A percentile compares a stretch with the other conserved stretches of the same genome.
Conservation (phyloP, 495 filamentous ascomycete species). For the Podospora bellae-mahoneyi region DNA sequence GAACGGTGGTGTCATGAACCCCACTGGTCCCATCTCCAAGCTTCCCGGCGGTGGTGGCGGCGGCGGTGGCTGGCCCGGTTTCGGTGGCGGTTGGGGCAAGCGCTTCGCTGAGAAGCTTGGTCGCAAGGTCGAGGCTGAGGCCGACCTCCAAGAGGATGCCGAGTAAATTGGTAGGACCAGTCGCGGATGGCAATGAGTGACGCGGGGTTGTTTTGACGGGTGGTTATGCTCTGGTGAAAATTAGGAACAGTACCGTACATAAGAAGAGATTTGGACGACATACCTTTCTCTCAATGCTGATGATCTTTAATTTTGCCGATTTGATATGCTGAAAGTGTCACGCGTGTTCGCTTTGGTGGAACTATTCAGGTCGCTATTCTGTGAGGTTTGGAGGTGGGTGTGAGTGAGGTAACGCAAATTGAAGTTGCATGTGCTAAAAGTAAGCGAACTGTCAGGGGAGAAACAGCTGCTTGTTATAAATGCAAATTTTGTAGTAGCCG, state of each 20-base stretch:
- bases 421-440: too few species aligned
- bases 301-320: too few species aligned
- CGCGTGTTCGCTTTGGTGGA: too few species aligned
- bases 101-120: conserved; percentile 3
- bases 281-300: neutral
- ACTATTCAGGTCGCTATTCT: too few species aligned
- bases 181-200: neutral
- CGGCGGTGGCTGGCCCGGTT: conserved; percentile 13
- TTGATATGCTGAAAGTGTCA: too few species aligned
- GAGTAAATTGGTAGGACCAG: neutral
- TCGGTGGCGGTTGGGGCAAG: neutral
- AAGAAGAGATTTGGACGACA: neutral
- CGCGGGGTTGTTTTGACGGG: neutral
- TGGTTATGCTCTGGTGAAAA: neutral
- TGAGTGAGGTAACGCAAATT: too few species aligned
- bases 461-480: too few species aligned
- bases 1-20: conserved; percentile 36
- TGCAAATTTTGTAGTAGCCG: neutral
- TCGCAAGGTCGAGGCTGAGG: neutral
- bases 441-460: too few species aligned
- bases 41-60: conserved; percentile 21
- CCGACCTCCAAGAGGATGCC: neutral
- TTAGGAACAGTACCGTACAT: neutral
- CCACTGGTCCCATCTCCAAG: conserved; percentile 31
- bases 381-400: too few species aligned